These are phyloP conservation scores for Trematosphaeria pertusa DNA, from an alignment of 2,329 filamentous ascomycete species.

Conservation along the genomic window DNA sequence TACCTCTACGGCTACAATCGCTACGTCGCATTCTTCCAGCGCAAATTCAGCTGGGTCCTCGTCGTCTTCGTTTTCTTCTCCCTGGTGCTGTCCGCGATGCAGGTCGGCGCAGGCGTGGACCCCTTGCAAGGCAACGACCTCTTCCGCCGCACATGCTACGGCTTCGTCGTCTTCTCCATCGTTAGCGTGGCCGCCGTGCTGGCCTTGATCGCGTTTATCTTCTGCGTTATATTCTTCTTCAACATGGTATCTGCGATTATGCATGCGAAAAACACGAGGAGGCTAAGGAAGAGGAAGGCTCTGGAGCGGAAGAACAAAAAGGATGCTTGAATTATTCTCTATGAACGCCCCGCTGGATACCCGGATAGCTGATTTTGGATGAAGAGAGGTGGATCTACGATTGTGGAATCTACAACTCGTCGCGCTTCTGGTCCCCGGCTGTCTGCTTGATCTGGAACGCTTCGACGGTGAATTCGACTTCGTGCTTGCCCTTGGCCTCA, in stretches of 20 bases:
- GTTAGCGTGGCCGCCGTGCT: slow-evolving; percentile 38
- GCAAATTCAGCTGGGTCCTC: slow-evolving; percentile 47
- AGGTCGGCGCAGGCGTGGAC: slow-evolving; percentile 40
- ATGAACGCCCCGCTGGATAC: no score
- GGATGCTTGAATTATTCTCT: background rate
- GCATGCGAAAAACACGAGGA: slow-evolving; percentile 47
- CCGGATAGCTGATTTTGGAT: no score
- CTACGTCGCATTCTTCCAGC: slow-evolving; percentile 49
- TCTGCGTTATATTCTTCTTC: slow-evolving; percentile 38
- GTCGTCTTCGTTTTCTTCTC: slow-evolving; percentile 48
- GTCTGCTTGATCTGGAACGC: slow-evolving; percentile 32
- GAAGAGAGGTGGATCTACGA: no score
- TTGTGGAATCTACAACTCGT: slow-evolving; percentile 44
- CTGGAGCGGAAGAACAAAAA: slow-evolving; percentile 9
- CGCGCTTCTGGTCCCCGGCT: slow-evolving; percentile 17
- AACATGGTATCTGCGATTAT: slow-evolving; percentile 46
- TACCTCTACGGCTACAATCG: slow-evolving; percentile 50
- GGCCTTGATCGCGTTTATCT: slow-evolving; percentile 36
- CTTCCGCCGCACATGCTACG: slow-evolving; percentile 37
- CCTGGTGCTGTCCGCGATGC: slow-evolving; percentile 47
- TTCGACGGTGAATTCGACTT: slow-evolving; percentile 41
- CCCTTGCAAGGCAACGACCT: slow-evolving; percentile 28
- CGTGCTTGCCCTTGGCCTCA: slow-evolving; percentile 29
- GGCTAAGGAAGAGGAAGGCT: slow-evolving; percentile 25
- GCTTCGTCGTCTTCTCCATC: slow-evolving; percentile 47